Percentiles rank a stretch among this genome's conserved stretches.
Evolutionary conservation across 2,329 filamentous ascomycete species (phyloP).

Genomic region (Plenodomus tracheiphilus): DNA sequence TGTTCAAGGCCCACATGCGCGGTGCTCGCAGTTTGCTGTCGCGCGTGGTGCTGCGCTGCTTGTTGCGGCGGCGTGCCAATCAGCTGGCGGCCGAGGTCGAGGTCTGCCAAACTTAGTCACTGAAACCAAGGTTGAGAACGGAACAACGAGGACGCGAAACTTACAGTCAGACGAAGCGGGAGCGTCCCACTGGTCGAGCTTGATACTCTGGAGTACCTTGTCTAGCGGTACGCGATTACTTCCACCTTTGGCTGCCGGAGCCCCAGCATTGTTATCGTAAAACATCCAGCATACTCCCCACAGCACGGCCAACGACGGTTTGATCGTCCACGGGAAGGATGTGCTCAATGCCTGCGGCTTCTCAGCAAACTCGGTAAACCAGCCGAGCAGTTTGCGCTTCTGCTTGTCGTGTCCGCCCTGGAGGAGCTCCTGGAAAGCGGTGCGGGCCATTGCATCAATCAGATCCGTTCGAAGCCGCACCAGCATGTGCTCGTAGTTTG

Average conservation of each 20-base stretch:
- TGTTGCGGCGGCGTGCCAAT: conserved; percentile 34
- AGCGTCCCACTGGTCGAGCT: conserved; percentile 26
- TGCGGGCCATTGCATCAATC: conserved; percentile 32
- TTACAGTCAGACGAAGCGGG: conserved; percentile 41
- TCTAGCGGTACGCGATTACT: conserved; percentile 20
- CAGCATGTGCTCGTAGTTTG: conserved; percentile 51
- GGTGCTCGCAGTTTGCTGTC: conserved; percentile 16
- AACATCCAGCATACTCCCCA: conserved; percentile 52
- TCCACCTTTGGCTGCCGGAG: conserved; percentile 11
- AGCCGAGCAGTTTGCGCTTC: conserved; percentile 38
- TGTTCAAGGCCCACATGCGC: conserved; percentile 13
- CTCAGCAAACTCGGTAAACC: conserved; percentile 48
- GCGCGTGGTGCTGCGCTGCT: conserved; percentile 27
- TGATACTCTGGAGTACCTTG: conserved; percentile 32
- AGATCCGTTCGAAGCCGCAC: conserved; percentile 44
- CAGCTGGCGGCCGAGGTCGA: conserved; percentile 35
- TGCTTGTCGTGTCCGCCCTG: conserved; percentile 36
- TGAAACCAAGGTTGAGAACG: conserved; percentile 21
- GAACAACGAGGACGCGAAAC: conserved; percentile 25
- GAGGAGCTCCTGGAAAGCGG: conserved; percentile 34
- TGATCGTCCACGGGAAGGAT: conserved; percentile 50
- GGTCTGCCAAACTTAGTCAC: conserved; percentile 37
- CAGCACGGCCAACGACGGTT: conserved; percentile 48
- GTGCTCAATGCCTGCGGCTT: conserved; percentile 46
- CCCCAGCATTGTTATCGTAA: conserved; percentile 23